A percentile compares a stretch with the other conserved stretches of the same genome.
Conservation (phyloP, 2,329 filamentous ascomycete genomes). For the Phoma herbarum region DNA sequence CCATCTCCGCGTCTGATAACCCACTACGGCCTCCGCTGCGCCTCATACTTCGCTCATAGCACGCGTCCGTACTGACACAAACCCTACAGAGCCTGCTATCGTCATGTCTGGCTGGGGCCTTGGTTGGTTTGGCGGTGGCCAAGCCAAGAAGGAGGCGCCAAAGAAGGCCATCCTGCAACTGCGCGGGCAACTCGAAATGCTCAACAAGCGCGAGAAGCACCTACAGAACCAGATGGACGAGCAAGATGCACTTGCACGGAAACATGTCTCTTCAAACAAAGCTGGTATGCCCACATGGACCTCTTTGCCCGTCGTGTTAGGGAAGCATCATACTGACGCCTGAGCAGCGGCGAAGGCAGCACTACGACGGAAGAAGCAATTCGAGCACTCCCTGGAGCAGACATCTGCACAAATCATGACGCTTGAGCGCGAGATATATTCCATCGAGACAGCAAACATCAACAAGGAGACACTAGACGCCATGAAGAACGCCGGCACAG, state of each 20-base stretch:
- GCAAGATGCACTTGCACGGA: constrained; percentile 86
- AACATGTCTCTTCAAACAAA: constrained; percentile 90
- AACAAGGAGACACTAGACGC: constrained; percentile 95
- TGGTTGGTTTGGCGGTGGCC: constrained; percentile 87
- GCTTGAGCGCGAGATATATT: constrained; percentile 93
- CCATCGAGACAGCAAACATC: constrained; percentile 98
- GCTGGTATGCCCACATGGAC: constrained; percentile 67
- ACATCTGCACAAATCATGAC: constrained; percentile 89
- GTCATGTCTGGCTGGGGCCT: constrained; percentile 58
- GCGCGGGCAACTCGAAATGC: constrained; percentile 91
- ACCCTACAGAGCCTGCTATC: constrained; percentile 7
- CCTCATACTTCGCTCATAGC: not conserved
- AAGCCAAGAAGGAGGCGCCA: constrained; percentile 88
- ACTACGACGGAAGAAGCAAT: constrained; percentile 90
- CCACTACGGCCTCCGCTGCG: constrained; percentile 10
- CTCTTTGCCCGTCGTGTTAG: too few relatives aligned
- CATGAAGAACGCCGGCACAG: constrained; percentile 88
- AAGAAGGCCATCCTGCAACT: constrained; percentile 96
- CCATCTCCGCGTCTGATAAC: constrained; percentile 27
- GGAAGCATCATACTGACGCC: constrained; percentile 11
- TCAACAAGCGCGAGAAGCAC: constrained; percentile 95
- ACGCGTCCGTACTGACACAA: constrained; percentile 8
- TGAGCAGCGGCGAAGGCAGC: constrained; percentile 84
- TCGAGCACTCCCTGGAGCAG: constrained; percentile 91
- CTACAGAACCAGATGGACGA: constrained; percentile 91